Percentiles rank a stretch among this genome's conserved stretches.
These are phyloP conservation scores for Tricholoma furcatifolium DNA, from an alignment of 768 basidiomycete genomes.

Conservation along the genomic window DNA sequence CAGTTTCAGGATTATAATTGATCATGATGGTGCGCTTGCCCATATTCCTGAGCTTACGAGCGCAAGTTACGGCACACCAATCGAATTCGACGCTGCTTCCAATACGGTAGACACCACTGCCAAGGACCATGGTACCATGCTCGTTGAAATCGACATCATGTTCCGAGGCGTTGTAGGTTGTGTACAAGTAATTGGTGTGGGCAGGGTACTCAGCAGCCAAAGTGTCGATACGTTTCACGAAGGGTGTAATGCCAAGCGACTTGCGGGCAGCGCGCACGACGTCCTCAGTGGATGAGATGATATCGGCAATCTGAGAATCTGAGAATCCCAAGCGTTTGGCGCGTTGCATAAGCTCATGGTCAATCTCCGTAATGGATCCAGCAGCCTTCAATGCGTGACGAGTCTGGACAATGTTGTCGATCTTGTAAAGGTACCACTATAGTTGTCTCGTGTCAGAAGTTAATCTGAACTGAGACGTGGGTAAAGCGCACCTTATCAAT, in stretches of 20 bases:
- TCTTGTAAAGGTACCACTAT: conserved; percentile 98
- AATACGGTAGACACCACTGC: conserved; percentile 97
- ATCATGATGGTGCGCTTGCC: conserved; percentile 97
- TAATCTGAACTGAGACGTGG: neutral
- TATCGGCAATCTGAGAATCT: conserved; percentile 86
- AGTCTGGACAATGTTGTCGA: conserved; percentile 96
- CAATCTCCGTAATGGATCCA: conserved; percentile 66
- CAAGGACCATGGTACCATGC: conserved; percentile 98
- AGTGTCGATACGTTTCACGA: conserved; percentile 99
- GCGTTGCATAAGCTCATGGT: conserved; percentile 74
- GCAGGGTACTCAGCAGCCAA: conserved; percentile 98
- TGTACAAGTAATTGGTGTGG: conserved; percentile 98
- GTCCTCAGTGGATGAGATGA: conserved; percentile 72
- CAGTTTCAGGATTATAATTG: conserved; percentile 99
- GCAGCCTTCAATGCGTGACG: conserved; percentile 71
- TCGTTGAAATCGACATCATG: conserved; percentile 97
- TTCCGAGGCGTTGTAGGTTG: conserved; percentile 95
- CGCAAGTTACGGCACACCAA: conserved; percentile 99
- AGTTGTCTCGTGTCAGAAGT: neutral
- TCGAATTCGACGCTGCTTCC: conserved; percentile 99
- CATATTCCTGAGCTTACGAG: conserved; percentile 86
- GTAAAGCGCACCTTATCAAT: conserved; percentile 83
- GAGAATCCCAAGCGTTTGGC: conserved; percentile 97
- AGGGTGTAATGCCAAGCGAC: conserved; percentile 85
- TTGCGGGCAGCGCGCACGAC: conserved; percentile 85